Conservation (phyloP, 805 yeast genomes). For the Cyberlindnera mississippiensis region DNA sequence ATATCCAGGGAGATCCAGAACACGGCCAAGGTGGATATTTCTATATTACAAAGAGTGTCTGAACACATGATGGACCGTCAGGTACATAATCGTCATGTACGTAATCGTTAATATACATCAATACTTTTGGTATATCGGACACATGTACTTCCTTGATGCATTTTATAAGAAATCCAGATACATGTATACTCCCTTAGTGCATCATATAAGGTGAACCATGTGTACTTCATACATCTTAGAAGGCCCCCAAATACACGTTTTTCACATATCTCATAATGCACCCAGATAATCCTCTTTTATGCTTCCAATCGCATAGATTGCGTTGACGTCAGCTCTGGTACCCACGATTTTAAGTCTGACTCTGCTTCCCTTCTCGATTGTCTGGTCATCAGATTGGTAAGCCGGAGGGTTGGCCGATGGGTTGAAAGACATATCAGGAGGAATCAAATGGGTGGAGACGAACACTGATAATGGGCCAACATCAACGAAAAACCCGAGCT, state of each 20-base stretch:
- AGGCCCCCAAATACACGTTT: no score
- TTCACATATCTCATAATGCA: no score
- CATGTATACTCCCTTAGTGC: no score
- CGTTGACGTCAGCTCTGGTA: conserved; percentile 95
- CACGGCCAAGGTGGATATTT: conserved; percentile 3
- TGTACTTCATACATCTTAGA: no score
- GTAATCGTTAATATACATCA: no score
- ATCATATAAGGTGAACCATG: no score
- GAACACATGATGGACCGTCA: not conserved
- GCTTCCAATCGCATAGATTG: conserved; percentile 95
- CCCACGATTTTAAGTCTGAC: conserved; percentile 95
- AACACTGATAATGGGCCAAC: conserved; percentile 96
- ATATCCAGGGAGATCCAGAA: conserved; percentile 28
- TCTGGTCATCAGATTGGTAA: conserved; percentile 90
- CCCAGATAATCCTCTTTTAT: conserved; percentile 98
- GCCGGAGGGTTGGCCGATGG: conserved; percentile 99
- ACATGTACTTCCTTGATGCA: no score
- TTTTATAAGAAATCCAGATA: no score
- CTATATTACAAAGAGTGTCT: not conserved
- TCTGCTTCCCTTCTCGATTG: conserved; percentile 89
- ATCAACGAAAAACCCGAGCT: conserved; percentile 95
- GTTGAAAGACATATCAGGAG: conserved; percentile 88
- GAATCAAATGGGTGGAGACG: conserved; percentile 91
- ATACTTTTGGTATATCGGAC: no score
- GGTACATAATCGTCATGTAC: no score